Conservation (phyloP, 2,329 filamentous ascomycete genomes). For the Diaporthe ampelina region DNA sequence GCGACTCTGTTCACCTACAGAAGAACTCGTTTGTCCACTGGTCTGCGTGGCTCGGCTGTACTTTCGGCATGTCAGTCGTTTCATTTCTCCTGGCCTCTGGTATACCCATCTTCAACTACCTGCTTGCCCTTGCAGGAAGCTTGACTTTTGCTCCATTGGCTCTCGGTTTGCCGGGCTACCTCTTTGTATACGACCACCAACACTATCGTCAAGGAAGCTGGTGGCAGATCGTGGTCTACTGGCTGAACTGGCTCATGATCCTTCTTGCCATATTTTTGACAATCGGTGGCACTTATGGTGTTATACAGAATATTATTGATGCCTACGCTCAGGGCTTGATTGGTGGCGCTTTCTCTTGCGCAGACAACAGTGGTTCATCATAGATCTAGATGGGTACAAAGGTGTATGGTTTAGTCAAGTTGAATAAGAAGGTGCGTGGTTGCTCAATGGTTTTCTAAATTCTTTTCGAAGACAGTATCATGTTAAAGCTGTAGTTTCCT, state of each 20-base stretch:
- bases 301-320: constrained; percentile 38
- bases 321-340: constrained; percentile 38
- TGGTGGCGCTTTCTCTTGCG: constrained; percentile 41
- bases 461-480: background rate
- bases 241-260: constrained; percentile 38
- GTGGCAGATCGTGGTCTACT: constrained; percentile 24
- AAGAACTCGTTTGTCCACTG: constrained; percentile 49
- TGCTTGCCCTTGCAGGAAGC: constrained; percentile 41
- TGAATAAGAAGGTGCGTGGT: too few species aligned
- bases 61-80: constrained; percentile 44
- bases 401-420: background rate
- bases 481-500: background rate
- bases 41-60: constrained; percentile 49
- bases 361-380: constrained; percentile 35
- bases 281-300: constrained; percentile 40
- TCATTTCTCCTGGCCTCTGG: constrained; percentile 46
- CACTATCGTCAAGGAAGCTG: constrained; percentile 24
- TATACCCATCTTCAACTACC: constrained; percentile 48
- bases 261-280: constrained; percentile 39
- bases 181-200: constrained; percentile 37
- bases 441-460: background rate
- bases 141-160: constrained; percentile 41
- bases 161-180: constrained; percentile 29
- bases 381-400: background rate
- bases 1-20: constrained; percentile 49